A percentile compares a stretch with the other conserved stretches of the same genome.
Conservation (phyloP, 371 early-diverging fungal species). For the Apophysomyces sp. region DNA sequence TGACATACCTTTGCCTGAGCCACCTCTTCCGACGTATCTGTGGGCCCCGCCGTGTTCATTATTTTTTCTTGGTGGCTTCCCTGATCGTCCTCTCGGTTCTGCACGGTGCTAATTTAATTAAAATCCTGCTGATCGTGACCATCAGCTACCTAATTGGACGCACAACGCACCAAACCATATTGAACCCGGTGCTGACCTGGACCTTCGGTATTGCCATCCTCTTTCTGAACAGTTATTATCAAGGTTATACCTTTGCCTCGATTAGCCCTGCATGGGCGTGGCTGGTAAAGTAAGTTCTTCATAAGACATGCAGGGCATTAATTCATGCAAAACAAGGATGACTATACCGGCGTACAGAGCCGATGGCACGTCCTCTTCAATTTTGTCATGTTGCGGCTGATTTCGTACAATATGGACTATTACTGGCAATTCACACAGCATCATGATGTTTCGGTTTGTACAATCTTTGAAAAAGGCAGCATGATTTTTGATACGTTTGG, state of each 20-base stretch:
- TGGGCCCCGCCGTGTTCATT: constrained; percentile 4
- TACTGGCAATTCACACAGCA: constrained; percentile 62
- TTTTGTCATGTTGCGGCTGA: constrained; percentile 77
- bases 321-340: constrained; percentile 44
- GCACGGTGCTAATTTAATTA: constrained; percentile 51
- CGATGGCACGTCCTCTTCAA: constrained; percentile 88
- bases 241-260: constrained; percentile 68
- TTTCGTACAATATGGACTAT: constrained; percentile 85
- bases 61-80: constrained; percentile 59
- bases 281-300: constrained; percentile 51
- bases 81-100: constrained; percentile 52
- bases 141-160: constrained; percentile 64
- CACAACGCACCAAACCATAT: constrained; percentile 11
- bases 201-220: constrained; percentile 71
- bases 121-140: constrained; percentile 58
- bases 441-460: constrained; percentile 5
- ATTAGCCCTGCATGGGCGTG: constrained; percentile 61
- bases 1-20: constrained; percentile 48
- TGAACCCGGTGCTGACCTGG: constrained; percentile 60
- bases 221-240: constrained; percentile 70
- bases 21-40: constrained; percentile 34
- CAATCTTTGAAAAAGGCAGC: not conserved
- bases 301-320: too few relatives aligned
- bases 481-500: not conserved
- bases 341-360: constrained; percentile 53